These are phyloP conservation scores for Ogataea degrootiae DNA, from an alignment of 805 yeast genomes.

Conservation along the genomic window DNA sequence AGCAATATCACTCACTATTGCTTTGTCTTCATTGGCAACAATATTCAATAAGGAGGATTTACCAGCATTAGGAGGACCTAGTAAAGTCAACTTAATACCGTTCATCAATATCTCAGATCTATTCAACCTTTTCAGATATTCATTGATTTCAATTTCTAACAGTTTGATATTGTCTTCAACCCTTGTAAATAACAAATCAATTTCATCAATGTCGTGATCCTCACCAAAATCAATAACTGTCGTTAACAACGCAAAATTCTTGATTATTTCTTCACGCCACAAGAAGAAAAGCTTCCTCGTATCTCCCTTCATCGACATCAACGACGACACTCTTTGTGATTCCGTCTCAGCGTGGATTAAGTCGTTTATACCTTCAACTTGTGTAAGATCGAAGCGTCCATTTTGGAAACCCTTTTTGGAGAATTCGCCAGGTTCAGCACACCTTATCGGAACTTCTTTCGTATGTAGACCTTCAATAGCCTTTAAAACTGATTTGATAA, in stretches of 20 bases:
- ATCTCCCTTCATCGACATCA: constrained; percentile 68
- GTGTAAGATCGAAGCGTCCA: constrained; percentile 79
- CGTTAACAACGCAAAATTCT: constrained; percentile 68
- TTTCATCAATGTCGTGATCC: constrained; percentile 77
- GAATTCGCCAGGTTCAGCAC: constrained; percentile 93
- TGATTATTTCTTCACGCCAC: constrained; percentile 68
- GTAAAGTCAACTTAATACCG: constrained; percentile 68
- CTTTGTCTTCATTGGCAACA: constrained; percentile 75
- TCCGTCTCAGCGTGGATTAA: constrained; percentile 94
- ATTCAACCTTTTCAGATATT: constrained; percentile 42
- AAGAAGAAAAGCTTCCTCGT: constrained; percentile 46
- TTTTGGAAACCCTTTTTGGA: constrained; percentile 82
- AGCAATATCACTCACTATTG: constrained; percentile 85
- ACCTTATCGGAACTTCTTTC: constrained; percentile 48
- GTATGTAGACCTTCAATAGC: constrained; percentile 55
- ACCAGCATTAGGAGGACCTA: constrained; percentile 97
- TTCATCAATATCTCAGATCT: constrained; percentile 58
- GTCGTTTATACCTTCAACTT: constrained; percentile 85
- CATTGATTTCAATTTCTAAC: constrained; percentile 41
- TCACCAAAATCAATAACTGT: constrained; percentile 95
- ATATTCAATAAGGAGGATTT: constrained; percentile 80
- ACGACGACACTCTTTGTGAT: constrained; percentile 70
- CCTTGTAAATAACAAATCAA: constrained; percentile 43
- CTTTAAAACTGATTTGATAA: constrained; percentile 59
- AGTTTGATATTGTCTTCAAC: constrained; percentile 41